phyloP scores from a whole-genome alignment of 495 filamentous ascomycete species.

The Oidiodendron maius region DNA sequence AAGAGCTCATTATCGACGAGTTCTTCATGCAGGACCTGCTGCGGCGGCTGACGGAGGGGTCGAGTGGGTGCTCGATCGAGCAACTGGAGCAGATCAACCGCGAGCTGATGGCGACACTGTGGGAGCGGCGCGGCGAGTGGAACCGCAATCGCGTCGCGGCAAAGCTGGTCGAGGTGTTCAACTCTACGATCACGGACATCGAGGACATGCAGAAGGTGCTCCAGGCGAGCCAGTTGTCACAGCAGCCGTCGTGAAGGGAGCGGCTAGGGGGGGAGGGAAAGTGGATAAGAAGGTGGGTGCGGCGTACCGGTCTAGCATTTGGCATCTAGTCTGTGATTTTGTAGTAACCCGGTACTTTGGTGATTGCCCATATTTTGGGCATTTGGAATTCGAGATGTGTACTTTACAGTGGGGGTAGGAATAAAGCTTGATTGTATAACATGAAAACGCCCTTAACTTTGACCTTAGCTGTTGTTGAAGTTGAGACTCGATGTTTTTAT shows the following conservation, averaged over 20 bases:
- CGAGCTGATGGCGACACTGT: constrained; percentile 83
- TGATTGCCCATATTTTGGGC: too few species aligned
- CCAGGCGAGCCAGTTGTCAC: constrained; percentile 16
- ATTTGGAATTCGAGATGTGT: too few species aligned
- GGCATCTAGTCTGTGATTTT: too few species aligned
- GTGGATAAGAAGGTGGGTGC: neutral
- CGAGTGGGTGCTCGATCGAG: constrained; percentile 80
- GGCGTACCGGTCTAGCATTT: neutral
- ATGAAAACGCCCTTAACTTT: too few species aligned
- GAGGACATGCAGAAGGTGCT: constrained; percentile 31
- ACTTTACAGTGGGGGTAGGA: too few species aligned
- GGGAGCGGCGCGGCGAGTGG: constrained; percentile 71
- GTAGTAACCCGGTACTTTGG: too few species aligned
- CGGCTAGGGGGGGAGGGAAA: neutral
- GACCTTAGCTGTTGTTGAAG: too few species aligned
- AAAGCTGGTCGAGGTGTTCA: constrained; percentile 60
- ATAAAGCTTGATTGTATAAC: too few species aligned
- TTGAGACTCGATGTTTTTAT: too few species aligned
- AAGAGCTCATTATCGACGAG: constrained; percentile 40
- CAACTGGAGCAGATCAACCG: constrained; percentile 92
- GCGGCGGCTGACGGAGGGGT: constrained; percentile 50
- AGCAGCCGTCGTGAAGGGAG: neutral
- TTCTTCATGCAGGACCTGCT: constrained; percentile 49
- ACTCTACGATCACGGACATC: constrained; percentile 77
- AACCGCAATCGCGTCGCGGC: constrained; percentile 68